Base-by-base conservation (phyloP, 352 stramenopile genomes). In the Phytophthora capsici region DNA sequence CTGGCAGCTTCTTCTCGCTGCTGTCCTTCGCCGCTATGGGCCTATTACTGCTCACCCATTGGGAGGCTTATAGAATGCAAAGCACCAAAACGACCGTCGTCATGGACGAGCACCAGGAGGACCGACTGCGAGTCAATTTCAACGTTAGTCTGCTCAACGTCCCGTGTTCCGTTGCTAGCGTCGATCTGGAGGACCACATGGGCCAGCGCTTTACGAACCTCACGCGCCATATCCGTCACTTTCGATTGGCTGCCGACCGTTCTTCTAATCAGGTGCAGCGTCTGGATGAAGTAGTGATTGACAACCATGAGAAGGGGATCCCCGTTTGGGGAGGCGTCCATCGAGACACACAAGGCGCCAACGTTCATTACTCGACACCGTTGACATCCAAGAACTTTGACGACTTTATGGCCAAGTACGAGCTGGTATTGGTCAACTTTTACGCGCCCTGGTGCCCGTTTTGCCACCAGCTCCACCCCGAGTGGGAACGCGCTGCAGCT, bases 361-460 rank as follows among this genome's bases (percentile, higher is more conserved):
- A 73, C 46, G 74, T 93, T 30, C 81, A 90, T 67, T 90, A 92
- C 78, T 91, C 84, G 36, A 86, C 75, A 40, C 84, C 85, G 58
- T 57, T 95, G 20, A 93, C 77, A 8, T 69, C 57, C 36, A 67
- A 69, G 45, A 93, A 71, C 14, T 95, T 93, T 57, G 80, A 91
- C 60, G 79, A 90, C 38, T 92, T 91, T 50, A 84, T 95, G 73
- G 60, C 60, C 77, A 93, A 91, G 68, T 92, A 95, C 64, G 85
- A 95, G 58, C 73, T 95, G 28, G 85, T 93, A 55, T 70, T 95
- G 26, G 82, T 95, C 46, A 93, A 95, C 59, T 95, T 88, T 53
- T 94, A 93, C 57, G 87, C 87, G 19, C 87, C 85, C 0, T 95
- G 87, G 87, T 95, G 87, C 63, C 80, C 73, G 19, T 95, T 80